These are phyloP conservation scores for Cryptosporidium ryanae DNA, from an alignment of 169 alveolate species.

Conservation along the genomic window DNA sequence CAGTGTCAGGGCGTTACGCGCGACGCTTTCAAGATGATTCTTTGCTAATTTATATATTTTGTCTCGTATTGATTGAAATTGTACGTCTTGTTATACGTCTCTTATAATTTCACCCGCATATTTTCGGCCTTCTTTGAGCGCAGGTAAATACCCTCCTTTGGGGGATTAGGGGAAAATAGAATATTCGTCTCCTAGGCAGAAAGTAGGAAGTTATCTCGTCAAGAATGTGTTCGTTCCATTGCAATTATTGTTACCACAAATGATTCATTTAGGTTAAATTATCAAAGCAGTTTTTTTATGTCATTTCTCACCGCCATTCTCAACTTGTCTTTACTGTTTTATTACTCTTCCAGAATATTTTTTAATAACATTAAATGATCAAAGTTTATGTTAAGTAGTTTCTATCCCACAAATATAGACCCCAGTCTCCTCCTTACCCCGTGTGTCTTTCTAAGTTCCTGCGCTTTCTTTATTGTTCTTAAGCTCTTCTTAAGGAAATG, in stretches of 20 bases:
- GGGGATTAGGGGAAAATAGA: too few relatives aligned
- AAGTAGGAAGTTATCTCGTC: too few relatives aligned
- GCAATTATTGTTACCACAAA: too few relatives aligned
- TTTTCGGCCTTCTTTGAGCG: not conserved
- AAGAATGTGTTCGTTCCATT: too few relatives aligned
- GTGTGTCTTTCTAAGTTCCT: constrained; percentile 42
- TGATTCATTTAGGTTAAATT: too few relatives aligned
- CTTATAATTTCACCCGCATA: constrained; percentile 39
- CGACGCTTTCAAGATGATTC: constrained; percentile 49
- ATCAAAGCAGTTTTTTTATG: too few relatives aligned
- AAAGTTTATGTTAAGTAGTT: not conserved
- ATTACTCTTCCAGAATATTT: too few relatives aligned
- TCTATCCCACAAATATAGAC: constrained; percentile 35
- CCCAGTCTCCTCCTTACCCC: constrained; percentile 57
- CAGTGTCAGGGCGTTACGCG: constrained; percentile 42
- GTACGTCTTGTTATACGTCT: constrained; percentile 68
- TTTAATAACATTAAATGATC: too few relatives aligned
- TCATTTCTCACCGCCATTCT: too few relatives aligned
- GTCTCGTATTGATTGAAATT: constrained; percentile 44
- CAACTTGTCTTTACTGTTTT: too few relatives aligned
- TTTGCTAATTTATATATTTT: constrained; percentile 13
- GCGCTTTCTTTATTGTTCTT: constrained; percentile 25
- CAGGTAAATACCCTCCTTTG: too few relatives aligned
- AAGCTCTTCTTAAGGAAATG: constrained; percentile 29
- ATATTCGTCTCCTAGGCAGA: too few relatives aligned